Evolutionary conservation across 78 protist species (phyloP).

Genomic region (Pirum gemmata): DNA sequence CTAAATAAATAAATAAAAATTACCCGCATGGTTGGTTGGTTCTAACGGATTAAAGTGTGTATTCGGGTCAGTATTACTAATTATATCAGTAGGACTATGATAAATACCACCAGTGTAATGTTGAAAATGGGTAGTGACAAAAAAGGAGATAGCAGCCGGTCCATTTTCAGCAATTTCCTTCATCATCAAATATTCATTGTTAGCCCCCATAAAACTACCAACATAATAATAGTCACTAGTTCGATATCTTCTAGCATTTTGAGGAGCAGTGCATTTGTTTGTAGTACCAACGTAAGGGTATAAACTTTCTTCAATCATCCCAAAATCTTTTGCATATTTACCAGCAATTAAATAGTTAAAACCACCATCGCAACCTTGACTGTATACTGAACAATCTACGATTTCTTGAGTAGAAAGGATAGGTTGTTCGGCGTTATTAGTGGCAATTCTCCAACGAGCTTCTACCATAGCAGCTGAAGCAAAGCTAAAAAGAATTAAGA

Average conservation of each 20-base stretch:
- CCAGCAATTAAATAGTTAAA: constrained; percentile 11
- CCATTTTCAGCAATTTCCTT: constrained; percentile 3
- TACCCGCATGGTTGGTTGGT: constrained; percentile 36
- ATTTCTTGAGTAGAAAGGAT: constrained; percentile 10
- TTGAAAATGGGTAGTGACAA: not conserved
- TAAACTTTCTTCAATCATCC: constrained; percentile 14
- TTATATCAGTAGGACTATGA: too few species aligned
- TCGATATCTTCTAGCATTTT: not conserved
- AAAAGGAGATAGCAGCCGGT: constrained; percentile 2
- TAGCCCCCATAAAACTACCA: constrained; percentile 25
- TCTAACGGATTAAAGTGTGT: constrained; percentile 16
- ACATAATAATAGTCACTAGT: not conserved
- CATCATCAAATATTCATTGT: constrained; percentile 8
- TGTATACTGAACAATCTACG: not conserved
- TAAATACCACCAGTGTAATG: not conserved
- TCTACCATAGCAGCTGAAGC: constrained; percentile 22
- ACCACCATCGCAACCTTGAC: constrained; percentile 40
- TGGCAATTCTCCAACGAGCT: not conserved
- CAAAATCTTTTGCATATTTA: constrained; percentile 21
- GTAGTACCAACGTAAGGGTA: not conserved
- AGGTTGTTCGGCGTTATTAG: not conserved
- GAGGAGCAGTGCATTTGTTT: not conserved
- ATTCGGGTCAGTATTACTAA: too few species aligned
- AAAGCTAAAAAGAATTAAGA: too few species aligned
- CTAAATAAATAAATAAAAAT: too few species aligned